Conservation (phyloP, 305 asterid genomes). For the Fraxinus angustifolia region DNA sequence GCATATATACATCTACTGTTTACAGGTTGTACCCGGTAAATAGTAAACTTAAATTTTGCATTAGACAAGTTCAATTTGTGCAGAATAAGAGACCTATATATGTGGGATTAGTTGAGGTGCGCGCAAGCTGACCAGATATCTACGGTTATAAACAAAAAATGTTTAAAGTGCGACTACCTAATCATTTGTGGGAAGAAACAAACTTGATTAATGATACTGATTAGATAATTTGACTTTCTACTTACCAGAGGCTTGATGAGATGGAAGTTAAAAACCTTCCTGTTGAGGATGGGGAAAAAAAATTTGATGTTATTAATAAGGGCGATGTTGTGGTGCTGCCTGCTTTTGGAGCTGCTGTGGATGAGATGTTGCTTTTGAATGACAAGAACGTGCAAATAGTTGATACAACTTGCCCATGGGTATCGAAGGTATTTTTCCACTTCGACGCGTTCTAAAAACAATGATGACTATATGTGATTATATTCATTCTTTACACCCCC, state of each 20-base stretch:
- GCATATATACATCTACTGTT: not conserved
- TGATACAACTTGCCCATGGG: constrained; percentile 99
- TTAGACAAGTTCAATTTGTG: not conserved
- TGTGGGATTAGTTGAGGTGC: no score
- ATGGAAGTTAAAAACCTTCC: constrained; percentile 71
- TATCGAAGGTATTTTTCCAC: constrained; percentile 60
- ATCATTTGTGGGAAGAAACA: constrained; percentile 1
- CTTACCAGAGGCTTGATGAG: constrained; percentile 64
- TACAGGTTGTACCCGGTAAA: not conserved
- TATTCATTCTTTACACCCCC: not conserved
- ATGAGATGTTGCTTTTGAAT: constrained; percentile 74
- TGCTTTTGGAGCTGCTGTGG: constrained; percentile 94
- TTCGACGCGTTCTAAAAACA: not conserved
- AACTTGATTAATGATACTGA: constrained; percentile 7
- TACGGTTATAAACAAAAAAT: no score
- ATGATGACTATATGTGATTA: no score
- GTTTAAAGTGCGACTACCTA: not conserved
- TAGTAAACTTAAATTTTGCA: not conserved
- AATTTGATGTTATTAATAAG: constrained; percentile 61
- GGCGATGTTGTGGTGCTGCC: constrained; percentile 95
- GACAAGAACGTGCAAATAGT: constrained; percentile 61
- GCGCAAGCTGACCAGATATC: no score
- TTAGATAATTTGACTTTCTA: constrained; percentile 8
- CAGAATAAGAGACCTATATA: not conserved
- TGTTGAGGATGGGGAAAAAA: constrained; percentile 56